Evolutionary conservation across 495 filamentous ascomycete species (phyloP).

Genomic region (Penicillium fimorum): DNA sequence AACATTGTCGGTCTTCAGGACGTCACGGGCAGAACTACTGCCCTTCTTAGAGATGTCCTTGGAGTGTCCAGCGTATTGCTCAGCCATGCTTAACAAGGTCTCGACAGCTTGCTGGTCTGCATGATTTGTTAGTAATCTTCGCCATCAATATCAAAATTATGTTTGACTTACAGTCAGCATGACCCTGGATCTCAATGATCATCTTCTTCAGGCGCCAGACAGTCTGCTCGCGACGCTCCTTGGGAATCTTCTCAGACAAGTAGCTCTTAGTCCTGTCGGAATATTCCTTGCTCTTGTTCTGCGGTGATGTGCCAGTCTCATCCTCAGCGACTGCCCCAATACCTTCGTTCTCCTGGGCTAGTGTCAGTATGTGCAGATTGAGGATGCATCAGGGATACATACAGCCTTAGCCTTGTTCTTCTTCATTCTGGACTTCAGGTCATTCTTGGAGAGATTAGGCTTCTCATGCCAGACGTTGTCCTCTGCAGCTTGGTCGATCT

Average conservation of each 20-base stretch:
- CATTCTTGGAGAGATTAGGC: conserved; percentile 71
- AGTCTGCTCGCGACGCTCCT: conserved; percentile 91
- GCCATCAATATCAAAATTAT: not conserved
- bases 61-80: conserved; percentile 78
- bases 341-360: conserved; percentile 19
- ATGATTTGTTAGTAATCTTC: conserved; percentile 6
- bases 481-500: conserved; percentile 79
- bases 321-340: conserved; percentile 12
- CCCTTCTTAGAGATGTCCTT: conserved; percentile 62
- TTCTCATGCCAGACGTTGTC: conserved; percentile 94
- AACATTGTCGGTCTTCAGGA: conserved; percentile 59
- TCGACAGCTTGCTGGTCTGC: conserved; percentile 80
- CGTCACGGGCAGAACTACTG: conserved; percentile 65
- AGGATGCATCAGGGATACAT: conserved; percentile 13
- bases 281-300: conserved; percentile 29
- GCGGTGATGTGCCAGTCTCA: conserved; percentile 20
- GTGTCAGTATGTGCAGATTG: conserved; percentile 11
- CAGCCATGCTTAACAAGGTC: conserved; percentile 78
- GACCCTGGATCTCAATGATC: conserved; percentile 91
- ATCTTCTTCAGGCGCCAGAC: conserved; percentile 97
- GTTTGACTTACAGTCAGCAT: conserved; percentile 69
- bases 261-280: conserved; percentile 64
- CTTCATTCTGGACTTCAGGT: conserved; percentile 65
- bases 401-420: conserved; percentile 63
- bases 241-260: conserved; percentile 76